Percentiles rank a stretch among this genome's conserved stretches.
phyloP scores from a whole-genome alignment of 768 basidiomycete species.

The Lactarius pseudohatsudake region DNA sequence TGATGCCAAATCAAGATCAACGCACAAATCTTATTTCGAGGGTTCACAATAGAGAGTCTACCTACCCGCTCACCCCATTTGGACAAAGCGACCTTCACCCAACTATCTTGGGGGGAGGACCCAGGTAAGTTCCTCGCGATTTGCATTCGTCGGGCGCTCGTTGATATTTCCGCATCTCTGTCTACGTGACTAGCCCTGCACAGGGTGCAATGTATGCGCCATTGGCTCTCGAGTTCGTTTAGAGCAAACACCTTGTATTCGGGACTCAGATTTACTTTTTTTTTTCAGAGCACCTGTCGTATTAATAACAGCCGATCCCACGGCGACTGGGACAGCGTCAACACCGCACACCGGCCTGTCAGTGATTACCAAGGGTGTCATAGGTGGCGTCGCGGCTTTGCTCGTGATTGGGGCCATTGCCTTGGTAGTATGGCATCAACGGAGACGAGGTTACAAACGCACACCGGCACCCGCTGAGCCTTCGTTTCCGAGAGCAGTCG shows the following conservation, averaged over 20 bases:
- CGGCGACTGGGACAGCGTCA: not conserved
- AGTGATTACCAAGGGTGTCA: not conserved
- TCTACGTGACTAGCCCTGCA: not conserved
- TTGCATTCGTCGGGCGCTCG: too few relatives aligned
- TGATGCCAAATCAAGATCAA: slow-evolving; percentile 2
- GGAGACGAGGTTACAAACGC: not conserved
- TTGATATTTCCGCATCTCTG: too few relatives aligned
- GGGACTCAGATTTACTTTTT: not conserved
- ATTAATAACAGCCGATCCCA: not conserved
- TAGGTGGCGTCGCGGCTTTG: not conserved
- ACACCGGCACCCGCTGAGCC: not conserved
- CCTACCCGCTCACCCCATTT: too few relatives aligned
- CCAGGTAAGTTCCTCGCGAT: too few relatives aligned
- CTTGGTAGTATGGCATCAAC: not conserved
- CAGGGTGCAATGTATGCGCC: not conserved
- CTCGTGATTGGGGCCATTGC: not conserved
- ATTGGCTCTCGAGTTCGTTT: not conserved
- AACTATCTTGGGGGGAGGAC: too few relatives aligned
- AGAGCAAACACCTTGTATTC: not conserved
- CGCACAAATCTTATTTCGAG: slow-evolving; percentile 11
- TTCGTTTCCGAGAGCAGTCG: not conserved
- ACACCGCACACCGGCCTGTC: not conserved
- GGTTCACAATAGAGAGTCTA: not conserved
- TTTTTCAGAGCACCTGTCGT: not conserved
- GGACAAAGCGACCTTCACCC: too few relatives aligned